phyloP scores from a whole-genome alignment of 768 basidiomycete species.

The Lactifluus subvellereus region DNA sequence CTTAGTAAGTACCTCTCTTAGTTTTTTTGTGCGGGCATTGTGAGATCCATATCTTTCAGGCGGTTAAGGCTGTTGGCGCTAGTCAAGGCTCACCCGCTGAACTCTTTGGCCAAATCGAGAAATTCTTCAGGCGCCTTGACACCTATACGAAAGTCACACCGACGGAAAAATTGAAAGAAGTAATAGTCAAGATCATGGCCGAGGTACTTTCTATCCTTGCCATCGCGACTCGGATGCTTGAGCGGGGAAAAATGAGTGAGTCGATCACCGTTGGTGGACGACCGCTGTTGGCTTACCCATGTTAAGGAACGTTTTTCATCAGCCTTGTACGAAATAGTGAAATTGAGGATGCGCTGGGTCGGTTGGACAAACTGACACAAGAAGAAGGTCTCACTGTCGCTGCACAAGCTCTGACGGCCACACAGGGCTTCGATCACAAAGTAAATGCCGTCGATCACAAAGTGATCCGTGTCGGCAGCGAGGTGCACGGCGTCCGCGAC shows the following conservation, averaged over 20 bases:
- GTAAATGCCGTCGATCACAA: not conserved
- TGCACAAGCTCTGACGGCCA: not conserved
- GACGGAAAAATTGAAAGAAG: not conserved
- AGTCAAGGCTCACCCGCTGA: no score
- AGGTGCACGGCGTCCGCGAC: no score
- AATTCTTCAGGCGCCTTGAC: no score
- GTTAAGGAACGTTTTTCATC: not conserved
- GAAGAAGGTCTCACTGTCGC: not conserved
- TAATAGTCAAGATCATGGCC: not conserved
- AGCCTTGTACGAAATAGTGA: not conserved
- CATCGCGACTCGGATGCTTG: not conserved
- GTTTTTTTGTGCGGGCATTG: no score
- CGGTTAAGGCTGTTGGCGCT: no score
- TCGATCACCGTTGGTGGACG: no score
- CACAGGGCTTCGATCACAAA: not conserved
- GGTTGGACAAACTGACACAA: not conserved
- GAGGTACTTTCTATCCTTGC: not conserved
- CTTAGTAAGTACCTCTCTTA: not conserved
- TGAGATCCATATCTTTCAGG: no score
- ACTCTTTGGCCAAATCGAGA: no score
- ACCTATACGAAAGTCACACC: no score
- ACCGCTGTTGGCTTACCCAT: no score
- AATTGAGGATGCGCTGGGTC: not conserved
- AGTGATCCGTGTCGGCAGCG: no score
- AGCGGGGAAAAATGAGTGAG: not conserved